Evolutionary conservation across 2,329 filamentous ascomycete genomes (phyloP).

Genomic region (Lachnellula hyalina): DNA sequence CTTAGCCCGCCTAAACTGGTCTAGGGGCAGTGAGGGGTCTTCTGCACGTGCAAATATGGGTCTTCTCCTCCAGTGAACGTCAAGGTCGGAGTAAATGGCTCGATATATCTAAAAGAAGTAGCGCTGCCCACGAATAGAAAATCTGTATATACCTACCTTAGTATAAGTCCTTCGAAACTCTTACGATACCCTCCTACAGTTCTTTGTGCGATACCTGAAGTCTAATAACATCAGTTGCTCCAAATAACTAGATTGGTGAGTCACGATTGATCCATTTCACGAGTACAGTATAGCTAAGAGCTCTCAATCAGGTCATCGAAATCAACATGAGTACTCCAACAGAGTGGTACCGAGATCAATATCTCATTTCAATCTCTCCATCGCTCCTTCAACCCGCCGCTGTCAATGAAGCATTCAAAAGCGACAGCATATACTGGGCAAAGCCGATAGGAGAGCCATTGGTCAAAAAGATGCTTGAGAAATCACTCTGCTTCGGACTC

Average conservation of each 20-base stretch:
- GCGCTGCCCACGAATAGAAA: too few relatives aligned
- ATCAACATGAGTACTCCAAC: constrained; percentile 16
- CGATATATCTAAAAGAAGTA: too few relatives aligned
- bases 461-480: constrained; percentile 48
- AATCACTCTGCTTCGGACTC: constrained; percentile 55
- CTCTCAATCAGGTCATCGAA: neutral
- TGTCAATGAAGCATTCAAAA: constrained; percentile 50
- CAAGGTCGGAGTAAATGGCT: too few relatives aligned
- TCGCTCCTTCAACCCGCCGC: constrained; percentile 47
- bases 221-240: neutral
- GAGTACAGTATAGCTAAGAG: neutral
- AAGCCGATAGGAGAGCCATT: constrained; percentile 43
- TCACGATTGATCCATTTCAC: neutral
- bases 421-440: constrained; percentile 58
- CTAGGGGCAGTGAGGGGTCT: neutral
- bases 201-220: neutral
- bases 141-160: too few relatives aligned
- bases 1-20: neutral
- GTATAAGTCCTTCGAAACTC: neutral
- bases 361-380: constrained; percentile 57
- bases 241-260: neutral
- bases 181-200: neutral
- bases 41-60: too few relatives aligned
- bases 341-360: constrained; percentile 48
- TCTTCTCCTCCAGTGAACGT: too few relatives aligned